Evolutionary conservation across 345 rosid genomes (phyloP).

Genomic region (Sisymbrium irio): DNA sequence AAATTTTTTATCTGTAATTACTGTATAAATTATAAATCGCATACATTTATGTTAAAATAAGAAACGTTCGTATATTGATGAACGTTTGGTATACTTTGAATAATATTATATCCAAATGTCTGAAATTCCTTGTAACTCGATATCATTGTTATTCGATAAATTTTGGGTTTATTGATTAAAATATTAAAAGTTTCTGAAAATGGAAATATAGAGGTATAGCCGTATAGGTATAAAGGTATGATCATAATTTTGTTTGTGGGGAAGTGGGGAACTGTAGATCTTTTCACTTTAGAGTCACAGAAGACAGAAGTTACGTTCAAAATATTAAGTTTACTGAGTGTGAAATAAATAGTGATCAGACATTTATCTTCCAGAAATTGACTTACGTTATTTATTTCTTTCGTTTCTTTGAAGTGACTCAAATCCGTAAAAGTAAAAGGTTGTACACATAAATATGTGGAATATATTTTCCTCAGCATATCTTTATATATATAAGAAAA

Average conservation of each 20-base stretch:
- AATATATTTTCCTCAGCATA: not conserved
- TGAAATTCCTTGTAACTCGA: not conserved
- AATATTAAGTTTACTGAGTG: constrained; percentile 24
- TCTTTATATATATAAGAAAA: not conserved
- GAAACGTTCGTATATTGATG: not conserved
- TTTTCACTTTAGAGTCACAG: constrained; percentile 15
- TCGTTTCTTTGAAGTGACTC: constrained; percentile 29
- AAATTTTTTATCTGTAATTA: too few relatives aligned
- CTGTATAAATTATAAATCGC: not conserved
- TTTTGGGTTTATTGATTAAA: not conserved
- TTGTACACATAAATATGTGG: not conserved
- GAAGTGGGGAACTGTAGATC: constrained; percentile 26
- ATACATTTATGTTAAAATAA: not conserved
- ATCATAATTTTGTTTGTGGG: constrained; percentile 22
- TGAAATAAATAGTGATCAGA: constrained; percentile 39
- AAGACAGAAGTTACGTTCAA: constrained; percentile 23
- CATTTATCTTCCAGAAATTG: constrained; percentile 35
- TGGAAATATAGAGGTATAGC: constrained; percentile 14
- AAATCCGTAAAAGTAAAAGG: constrained; percentile 35
- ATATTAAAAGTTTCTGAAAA: constrained; percentile 20
- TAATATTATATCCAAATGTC: not conserved
- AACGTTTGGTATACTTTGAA: not conserved
- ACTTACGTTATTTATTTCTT: constrained; percentile 32
- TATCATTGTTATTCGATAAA: not conserved
- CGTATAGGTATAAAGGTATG: not conserved